phyloP scores from a whole-genome alignment of 2,329 filamentous ascomycete genomes.

The Trichophyton simii region DNA sequence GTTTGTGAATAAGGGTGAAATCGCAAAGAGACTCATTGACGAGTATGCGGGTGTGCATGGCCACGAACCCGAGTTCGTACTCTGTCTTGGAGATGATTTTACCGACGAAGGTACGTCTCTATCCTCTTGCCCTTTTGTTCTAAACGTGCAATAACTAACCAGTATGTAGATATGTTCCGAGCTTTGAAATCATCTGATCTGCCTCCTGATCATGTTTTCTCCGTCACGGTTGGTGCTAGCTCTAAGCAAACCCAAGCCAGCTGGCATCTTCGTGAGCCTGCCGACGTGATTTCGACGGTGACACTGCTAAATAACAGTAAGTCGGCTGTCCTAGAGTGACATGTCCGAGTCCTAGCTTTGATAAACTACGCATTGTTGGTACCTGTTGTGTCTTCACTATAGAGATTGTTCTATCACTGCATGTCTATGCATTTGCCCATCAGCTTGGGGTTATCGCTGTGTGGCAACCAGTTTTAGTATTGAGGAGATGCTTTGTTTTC shows the following conservation, averaged over 20 bases:
- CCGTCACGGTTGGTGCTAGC: conserved; percentile 81
- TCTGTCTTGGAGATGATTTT: conserved; percentile 90
- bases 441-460: neutral
- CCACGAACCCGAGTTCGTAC: conserved; percentile 64
- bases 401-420: neutral
- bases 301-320: conserved; percentile 40
- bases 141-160: conserved; percentile 10
- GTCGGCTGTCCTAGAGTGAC: neutral
- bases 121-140: too few relatives aligned
- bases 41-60: conserved; percentile 48
- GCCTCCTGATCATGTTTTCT: conserved; percentile 60
- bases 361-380: neutral
- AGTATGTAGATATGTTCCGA: conserved; percentile 57
- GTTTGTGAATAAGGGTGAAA: conserved; percentile 97
- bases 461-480: neutral
- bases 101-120: conserved; percentile 68
- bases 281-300: conserved; percentile 65
- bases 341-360: neutral
- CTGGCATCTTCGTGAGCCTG: conserved; percentile 80
- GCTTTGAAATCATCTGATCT: conserved; percentile 51
- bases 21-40: conserved; percentile 68
- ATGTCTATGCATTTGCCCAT: neutral
- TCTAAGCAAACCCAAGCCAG: conserved; percentile 82
- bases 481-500: neutral
- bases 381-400: neutral